Conservation (phyloP, 306 rosid species). For the Cicer bijugum region DNA sequence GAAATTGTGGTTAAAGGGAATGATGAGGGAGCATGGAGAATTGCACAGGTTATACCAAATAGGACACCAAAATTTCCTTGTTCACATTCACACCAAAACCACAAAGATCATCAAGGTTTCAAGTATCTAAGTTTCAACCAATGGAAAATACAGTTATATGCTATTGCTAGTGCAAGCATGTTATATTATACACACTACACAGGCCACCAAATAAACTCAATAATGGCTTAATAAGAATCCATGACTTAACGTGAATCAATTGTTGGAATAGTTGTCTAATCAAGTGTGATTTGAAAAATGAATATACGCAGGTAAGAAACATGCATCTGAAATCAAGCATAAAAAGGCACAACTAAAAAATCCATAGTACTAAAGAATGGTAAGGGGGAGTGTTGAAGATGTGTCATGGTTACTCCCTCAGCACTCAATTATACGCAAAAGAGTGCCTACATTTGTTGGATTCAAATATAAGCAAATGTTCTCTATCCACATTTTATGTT, state of each 20-base stretch:
- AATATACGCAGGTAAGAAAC: constrained; percentile 1
- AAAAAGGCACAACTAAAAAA: not conserved
- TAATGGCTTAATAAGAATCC: not conserved
- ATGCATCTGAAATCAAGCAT: constrained; percentile 24
- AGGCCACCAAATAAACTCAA: constrained; percentile 20
- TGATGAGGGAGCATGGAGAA: not conserved
- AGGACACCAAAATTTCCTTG: not conserved
- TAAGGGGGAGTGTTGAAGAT: constrained; percentile 3
- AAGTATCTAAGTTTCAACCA: constrained; percentile 29
- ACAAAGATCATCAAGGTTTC: constrained; percentile 19
- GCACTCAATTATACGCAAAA: not conserved
- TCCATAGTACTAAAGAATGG: constrained; percentile 9
- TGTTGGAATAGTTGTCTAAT: constrained; percentile 10
- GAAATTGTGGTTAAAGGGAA: constrained; percentile 2
- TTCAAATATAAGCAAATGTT: no score
- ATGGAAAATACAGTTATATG: not conserved
- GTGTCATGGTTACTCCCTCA: not conserved
- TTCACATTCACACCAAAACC: constrained; percentile 5
- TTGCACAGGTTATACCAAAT: constrained; percentile 5
- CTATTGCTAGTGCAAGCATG: constrained; percentile 12
- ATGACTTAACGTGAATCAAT: not conserved
- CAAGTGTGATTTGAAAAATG: constrained; percentile 5
- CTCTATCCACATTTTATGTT: no score
- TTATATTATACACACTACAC: not conserved
- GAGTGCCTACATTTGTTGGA: no score